Base-by-base conservation (phyloP, 495 filamentous ascomycete species). In the Tuber microsphaerosporum region DNA sequence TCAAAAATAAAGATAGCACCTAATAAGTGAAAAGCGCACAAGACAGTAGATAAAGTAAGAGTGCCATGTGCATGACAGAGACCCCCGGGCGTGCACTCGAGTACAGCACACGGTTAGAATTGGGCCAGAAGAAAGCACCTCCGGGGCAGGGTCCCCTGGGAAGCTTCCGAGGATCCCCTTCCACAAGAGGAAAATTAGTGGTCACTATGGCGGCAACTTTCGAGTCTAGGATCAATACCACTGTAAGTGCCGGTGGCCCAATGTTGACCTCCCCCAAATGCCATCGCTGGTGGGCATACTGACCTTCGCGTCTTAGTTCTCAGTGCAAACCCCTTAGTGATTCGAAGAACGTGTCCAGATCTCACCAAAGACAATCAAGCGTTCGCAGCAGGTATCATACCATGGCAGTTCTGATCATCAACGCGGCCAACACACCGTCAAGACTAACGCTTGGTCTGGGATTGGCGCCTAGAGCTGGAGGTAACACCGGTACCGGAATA, bases 321-420 rank as follows among this genome's bases (percentile, higher is more conserved):
- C 56, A 89, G 88, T 31, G 86, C 84, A 71, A 85, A 91, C 37
- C 89, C 88, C 70, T 85, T 91, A 61, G 85, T 91, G 75, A 83
- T 85, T 41, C 88, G 90, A 46, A 89, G 90, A 56, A 79, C 83
- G 16, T 92, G 90, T 79, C 34, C 34, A 37, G 34, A 1, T 37
- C 86, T 82, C 65, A 76, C 85, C 17, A 91, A 92, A 83, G 85
- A 88, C 2, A 82, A 84, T n/a, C 81, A 86, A 22, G 90, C 90
- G 8, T 87, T 86, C 39, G 81, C 83, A 1, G 89, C 88, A 34
- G 85, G 88, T 41, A 90, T 90, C 41, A 68, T 41, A 34, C 90
- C 44, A 70, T 46, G 34, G 46, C 51, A 76, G 22, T 43, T 12
- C 45, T 79, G 2, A 74, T 81, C 26, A 76, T 78, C 31, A 83